Conservation (phyloP, 2,329 filamentous ascomycete species). For the Cladosporium oxysporum region DNA sequence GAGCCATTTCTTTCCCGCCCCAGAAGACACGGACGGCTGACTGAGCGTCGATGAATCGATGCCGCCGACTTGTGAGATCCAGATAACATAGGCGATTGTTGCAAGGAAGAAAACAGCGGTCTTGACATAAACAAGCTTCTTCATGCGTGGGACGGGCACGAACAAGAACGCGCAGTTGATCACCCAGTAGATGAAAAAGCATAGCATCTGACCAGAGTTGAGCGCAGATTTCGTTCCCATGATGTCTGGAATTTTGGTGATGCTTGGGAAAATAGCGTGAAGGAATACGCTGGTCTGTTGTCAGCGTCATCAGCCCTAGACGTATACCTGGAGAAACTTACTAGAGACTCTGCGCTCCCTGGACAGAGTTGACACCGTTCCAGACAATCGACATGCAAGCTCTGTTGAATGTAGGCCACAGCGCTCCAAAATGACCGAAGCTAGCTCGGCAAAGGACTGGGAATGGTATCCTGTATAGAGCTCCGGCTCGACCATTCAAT, state of each 20-base stretch:
- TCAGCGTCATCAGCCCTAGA: neutral
- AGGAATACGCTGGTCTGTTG: neutral
- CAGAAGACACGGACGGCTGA: neutral
- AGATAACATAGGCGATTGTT: conserved; percentile 1
- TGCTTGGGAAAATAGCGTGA: neutral
- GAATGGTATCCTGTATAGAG: conserved; percentile 86
- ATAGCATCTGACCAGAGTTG: conserved; percentile 3
- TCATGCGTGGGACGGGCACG: conserved; percentile 4
- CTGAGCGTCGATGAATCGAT: neutral
- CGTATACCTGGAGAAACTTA: neutral
- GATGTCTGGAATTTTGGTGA: neutral
- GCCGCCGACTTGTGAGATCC: neutral
- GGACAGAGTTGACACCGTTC: neutral
- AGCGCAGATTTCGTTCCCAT: conserved; percentile 6
- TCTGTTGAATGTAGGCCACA: conserved; percentile 6
- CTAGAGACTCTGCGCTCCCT: conserved; percentile 3
- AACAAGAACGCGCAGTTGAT: neutral
- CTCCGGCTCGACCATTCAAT: conserved; percentile 59
- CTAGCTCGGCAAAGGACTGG: conserved; percentile 75
- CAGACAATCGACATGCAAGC: conserved; percentile 3
- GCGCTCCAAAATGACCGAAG: conserved; percentile 54
- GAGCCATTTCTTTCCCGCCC: conserved; percentile 1
- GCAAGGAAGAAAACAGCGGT: neutral
- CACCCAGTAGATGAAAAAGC: neutral
- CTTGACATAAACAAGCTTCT: conserved; percentile 5